These are phyloP conservation scores for Pilasporangium apinafurcum DNA, from an alignment of 352 stramenopile genomes.

Conservation along the genomic window DNA sequence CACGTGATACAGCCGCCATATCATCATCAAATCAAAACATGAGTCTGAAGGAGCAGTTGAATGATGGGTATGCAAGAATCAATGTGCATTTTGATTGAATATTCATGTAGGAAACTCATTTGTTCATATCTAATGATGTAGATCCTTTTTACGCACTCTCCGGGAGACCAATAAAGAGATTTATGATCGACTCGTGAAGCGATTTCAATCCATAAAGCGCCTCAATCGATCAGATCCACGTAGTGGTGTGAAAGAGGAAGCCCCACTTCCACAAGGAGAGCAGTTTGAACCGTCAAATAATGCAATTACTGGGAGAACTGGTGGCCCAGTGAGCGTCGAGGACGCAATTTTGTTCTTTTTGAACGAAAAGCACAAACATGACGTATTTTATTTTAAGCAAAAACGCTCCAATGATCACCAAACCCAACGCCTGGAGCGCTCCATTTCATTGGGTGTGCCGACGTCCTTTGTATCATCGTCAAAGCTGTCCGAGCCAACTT, in stretches of 20 bases:
- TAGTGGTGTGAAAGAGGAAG: neutral
- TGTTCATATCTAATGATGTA: neutral
- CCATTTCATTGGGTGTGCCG: neutral
- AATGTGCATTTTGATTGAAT: neutral
- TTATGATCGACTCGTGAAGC: slow-evolving; percentile 24
- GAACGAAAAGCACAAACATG: slow-evolving; percentile 54
- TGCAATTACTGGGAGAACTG: too few relatives aligned
- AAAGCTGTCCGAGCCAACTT: slow-evolving; percentile 10
- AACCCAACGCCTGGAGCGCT: too few relatives aligned
- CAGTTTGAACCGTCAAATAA: neutral
- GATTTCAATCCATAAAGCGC: slow-evolving; percentile 17
- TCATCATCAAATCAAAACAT: slow-evolving; percentile 1
- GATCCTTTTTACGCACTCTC: too few relatives aligned
- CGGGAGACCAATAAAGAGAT: slow-evolving; percentile 27
- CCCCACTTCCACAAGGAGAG: slow-evolving; percentile 3
- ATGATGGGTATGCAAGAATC: slow-evolving; percentile 10
- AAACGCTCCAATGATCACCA: too few relatives aligned
- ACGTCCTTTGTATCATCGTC: slow-evolving; percentile 1
- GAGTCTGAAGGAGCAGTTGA: slow-evolving; percentile 7
- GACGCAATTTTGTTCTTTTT: slow-evolving; percentile 70
- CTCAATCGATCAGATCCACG: neutral
- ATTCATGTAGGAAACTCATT: neutral
- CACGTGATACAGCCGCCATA: slow-evolving; percentile 5
- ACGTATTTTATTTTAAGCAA: slow-evolving; percentile 62
- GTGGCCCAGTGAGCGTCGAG: too few relatives aligned